Conservation (phyloP, 495 filamentous ascomycete genomes). For the Penicillium diatomitis region DNA sequence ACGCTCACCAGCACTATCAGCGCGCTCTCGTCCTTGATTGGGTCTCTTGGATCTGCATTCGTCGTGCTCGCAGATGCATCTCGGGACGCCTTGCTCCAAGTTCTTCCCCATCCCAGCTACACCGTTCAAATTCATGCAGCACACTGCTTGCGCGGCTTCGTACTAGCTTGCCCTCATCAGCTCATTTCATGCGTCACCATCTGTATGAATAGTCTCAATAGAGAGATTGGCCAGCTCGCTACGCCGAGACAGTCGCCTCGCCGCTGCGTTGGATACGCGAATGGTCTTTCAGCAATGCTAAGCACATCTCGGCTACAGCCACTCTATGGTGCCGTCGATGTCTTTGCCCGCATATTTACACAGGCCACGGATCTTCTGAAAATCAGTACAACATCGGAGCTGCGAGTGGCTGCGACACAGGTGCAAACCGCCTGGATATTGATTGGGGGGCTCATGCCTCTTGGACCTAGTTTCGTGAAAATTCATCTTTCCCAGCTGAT, state of each 20-base stretch:
- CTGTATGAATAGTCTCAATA: slow-evolving; percentile 88
- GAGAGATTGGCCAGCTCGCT: slow-evolving; percentile 72
- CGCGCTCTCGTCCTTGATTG: slow-evolving; percentile 69
- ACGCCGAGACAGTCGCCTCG: slow-evolving; percentile 71
- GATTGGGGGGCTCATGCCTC: slow-evolving; percentile 90
- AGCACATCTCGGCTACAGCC: slow-evolving; percentile 83
- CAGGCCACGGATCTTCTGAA: slow-evolving; percentile 91
- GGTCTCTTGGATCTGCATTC: slow-evolving; percentile 71
- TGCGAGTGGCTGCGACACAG: slow-evolving; percentile 85
- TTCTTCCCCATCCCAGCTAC: slow-evolving; percentile 90
- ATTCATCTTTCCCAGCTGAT: slow-evolving; percentile 94
- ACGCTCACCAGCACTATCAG: slow-evolving; percentile 70
- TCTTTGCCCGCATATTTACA: slow-evolving; percentile 82
- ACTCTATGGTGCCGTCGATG: slow-evolving; percentile 88
- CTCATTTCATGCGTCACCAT: slow-evolving; percentile 86
- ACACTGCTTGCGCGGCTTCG: slow-evolving; percentile 74
- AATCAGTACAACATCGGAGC: slow-evolving; percentile 80
- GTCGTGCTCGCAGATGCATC: slow-evolving; percentile 67
- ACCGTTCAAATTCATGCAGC: slow-evolving; percentile 87
- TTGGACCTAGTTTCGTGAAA: slow-evolving; percentile 97
- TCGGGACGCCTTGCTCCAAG: slow-evolving; percentile 81
- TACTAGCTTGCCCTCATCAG: slow-evolving; percentile 84
- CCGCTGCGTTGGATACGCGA: slow-evolving; percentile 83
- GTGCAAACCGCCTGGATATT: slow-evolving; percentile 98
- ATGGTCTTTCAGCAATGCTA: slow-evolving; percentile 84